Base-by-base conservation (phyloP, 2,329 filamentous ascomycete species). In the Laburnicola sp. region DNA sequence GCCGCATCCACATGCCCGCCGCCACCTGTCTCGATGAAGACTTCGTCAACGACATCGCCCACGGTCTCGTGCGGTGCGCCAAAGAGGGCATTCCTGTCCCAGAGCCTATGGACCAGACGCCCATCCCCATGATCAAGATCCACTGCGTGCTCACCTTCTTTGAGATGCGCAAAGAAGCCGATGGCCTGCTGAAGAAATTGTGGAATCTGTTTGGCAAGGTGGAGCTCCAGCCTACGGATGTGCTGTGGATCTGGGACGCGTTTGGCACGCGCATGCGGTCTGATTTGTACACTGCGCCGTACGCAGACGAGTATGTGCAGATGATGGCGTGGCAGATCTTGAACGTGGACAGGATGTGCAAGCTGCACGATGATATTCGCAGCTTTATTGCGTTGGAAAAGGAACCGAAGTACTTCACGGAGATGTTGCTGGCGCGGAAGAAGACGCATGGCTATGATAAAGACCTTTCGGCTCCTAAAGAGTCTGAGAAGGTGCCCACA, bases 251-350 rank as follows among this genome's bases (percentile, higher is more conserved):
- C 23, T 54, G 51, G 51, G 51, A 54, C 16, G 50, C 43, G 5
- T 54, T 54, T 44, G 28, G 37, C n/a, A 23, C 26, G 6, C 16
- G 8, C 2, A 3, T 21, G n/a, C 36, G 21, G n/a, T 44, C 31
- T 22, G 40, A 38, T 25, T 27, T 21, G 6, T 56, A 50, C 16
- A 31, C 28, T 25, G 38, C 48, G 9, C 47, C 50, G 6, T 40
- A 41, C 25, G 47, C 47, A 5, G 31, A 34, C 8, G 48, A 57
- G 41, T 53, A 57, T 25, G 26, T 57, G 2, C 43, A 50, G 23
- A 49, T 51, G 44, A 53, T 57, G 54, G 44, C 45, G 16, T 57
- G 54, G 50, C 50, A 53, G 37, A 43, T 53, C 9, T 37, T 57
- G 22, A 57, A 53, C 25, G 21, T 57, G 6, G 34, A 44, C 21